phyloP scores from a whole-genome alignment of 192 early-diverging fungal species.

The Radiomyces spectabilis region DNA sequence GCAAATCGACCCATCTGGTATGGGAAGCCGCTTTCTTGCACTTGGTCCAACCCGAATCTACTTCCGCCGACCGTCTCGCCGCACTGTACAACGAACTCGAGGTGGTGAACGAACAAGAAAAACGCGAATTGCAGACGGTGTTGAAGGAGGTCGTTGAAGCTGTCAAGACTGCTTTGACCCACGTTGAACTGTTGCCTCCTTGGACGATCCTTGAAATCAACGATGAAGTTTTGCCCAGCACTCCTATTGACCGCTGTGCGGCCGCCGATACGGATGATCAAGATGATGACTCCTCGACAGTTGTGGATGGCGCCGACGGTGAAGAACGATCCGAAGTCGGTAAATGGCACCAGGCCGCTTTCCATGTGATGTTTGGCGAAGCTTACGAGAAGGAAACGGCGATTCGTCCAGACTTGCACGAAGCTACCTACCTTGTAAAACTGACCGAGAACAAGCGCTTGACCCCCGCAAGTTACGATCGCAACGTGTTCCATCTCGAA shows the following conservation, averaged over 20 bases:
- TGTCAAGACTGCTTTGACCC: constrained; percentile 17
- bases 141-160: constrained; percentile 4
- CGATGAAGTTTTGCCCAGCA: constrained; percentile 23
- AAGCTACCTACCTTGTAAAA: constrained; percentile 52
- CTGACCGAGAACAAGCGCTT: constrained; percentile 75
- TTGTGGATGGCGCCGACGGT: constrained; percentile 21
- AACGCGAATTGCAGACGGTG: neutral
- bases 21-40: constrained; percentile 50
- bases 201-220: constrained; percentile 37
- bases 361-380: constrained; percentile 66
- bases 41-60: constrained; percentile 24
- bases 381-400: constrained; percentile 42
- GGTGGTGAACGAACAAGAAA: constrained; percentile 13
- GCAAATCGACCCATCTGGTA: constrained; percentile 48
- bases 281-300: neutral
- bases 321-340: constrained; percentile 30
- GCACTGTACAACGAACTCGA: constrained; percentile 19
- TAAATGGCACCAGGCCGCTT: constrained; percentile 50
- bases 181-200: constrained; percentile 31
- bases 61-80: constrained; percentile 6
- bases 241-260: constrained; percentile 21
- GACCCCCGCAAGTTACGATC: constrained; percentile 84
- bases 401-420: constrained; percentile 56
- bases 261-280: constrained; percentile 19
- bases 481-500: constrained; percentile 96